A percentile compares a stretch with the other conserved stretches of the same genome.
These are phyloP conservation scores for Fomitopsis pulvina DNA, from an alignment of 768 basidiomycete species.

Conservation along the genomic window DNA sequence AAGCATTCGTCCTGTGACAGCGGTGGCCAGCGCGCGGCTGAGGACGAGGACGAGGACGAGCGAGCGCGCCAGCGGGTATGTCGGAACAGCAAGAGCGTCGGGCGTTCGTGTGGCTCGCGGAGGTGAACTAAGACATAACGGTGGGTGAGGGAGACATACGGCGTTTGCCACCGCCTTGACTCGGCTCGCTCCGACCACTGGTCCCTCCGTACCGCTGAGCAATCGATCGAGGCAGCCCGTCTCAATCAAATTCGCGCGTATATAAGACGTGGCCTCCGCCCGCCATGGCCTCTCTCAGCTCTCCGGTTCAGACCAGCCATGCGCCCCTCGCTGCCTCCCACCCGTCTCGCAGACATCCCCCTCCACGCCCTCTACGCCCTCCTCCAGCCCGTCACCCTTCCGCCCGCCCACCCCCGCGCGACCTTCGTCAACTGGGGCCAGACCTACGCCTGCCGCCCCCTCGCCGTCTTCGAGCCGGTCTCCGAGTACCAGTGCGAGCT, in stretches of 20 bases:
- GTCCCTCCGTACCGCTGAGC: constrained; percentile 11
- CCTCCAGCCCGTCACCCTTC: constrained; percentile 50
- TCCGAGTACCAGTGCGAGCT: constrained; percentile 61
- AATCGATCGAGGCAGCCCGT: constrained; percentile 25
- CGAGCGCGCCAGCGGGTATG: background rate
- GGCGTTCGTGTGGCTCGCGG: background rate
- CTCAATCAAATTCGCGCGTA: constrained; percentile 15
- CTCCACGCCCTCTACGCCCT: constrained; percentile 42
- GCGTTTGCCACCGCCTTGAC: constrained; percentile 8
- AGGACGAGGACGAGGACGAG: no score
- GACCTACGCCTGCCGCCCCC: constrained; percentile 66
- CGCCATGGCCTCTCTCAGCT: constrained; percentile 4
- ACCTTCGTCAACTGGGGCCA: constrained; percentile 83
- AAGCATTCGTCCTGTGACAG: background rate
- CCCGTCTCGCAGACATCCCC: constrained; percentile 32
- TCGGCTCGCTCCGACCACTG: constrained; percentile 2
- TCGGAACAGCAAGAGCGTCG: background rate
- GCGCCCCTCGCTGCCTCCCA: constrained; percentile 3
- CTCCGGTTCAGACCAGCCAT: background rate
- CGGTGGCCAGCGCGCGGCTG: background rate
- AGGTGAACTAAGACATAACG: background rate
- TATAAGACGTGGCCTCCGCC: constrained; percentile 20
- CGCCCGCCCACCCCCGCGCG: constrained; percentile 30
- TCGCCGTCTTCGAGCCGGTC: constrained; percentile 70
- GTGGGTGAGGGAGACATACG: background rate